Evolutionary conservation across 2,329 filamentous ascomycete species (phyloP).

Genomic region (Talaromyces sp.): DNA sequence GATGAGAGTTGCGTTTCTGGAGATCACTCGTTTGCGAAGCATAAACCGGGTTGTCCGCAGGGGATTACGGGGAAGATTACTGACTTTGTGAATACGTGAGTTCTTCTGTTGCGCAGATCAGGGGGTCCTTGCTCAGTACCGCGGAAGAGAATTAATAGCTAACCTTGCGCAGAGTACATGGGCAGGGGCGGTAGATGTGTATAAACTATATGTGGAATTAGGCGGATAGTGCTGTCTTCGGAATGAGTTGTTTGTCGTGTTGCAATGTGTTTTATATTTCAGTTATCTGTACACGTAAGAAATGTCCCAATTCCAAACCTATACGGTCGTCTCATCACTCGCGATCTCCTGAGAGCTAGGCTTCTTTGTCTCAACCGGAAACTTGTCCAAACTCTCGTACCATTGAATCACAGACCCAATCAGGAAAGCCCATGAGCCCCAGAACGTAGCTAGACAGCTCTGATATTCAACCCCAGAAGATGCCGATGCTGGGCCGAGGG

Average conservation of each 20-base stretch:
- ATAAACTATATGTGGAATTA: background rate
- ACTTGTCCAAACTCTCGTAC: constrained; percentile 49
- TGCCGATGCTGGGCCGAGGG: constrained; percentile 49
- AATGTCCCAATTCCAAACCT: background rate
- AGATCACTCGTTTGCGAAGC: constrained; percentile 17
- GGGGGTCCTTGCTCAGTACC: too few species aligned
- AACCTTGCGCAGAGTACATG: background rate
- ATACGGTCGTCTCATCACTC: background rate
- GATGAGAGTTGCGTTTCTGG: constrained; percentile 12
- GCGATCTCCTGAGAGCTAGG: background rate
- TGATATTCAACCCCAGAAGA: constrained; percentile 48
- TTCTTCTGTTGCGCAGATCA: background rate
- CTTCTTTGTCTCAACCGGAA: constrained; percentile 40
- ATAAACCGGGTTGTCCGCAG: constrained; percentile 17
- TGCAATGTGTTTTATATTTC: background rate
- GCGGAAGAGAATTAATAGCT: background rate
- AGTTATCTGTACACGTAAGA: background rate
- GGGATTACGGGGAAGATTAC: constrained; percentile 5
- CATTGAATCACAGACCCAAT: constrained; percentile 49
- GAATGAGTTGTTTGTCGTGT: background rate
- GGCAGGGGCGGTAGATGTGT: constrained; percentile 6
- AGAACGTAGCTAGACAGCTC: constrained; percentile 46
- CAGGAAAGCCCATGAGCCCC: constrained; percentile 42
- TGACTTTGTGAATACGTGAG: constrained; percentile 11
- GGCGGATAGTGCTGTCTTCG: background rate